Conservation (phyloP, 306 rosid genomes). For the Malus domestica region ASM211411v1 NC_041803.1:979001-979500, state of each 20-base stretch:
- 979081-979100: constrained; percentile 11
- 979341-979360: neutral
- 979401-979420: neutral
- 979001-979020: constrained; percentile 50
- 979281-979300: constrained; percentile 17
- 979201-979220: neutral
- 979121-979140: constrained; percentile 36
- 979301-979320: constrained; percentile 17
- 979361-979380: neutral
- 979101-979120: constrained; percentile 14
- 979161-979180: neutral
- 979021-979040: constrained; percentile 52
- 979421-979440: neutral
- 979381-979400: neutral
- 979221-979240: neutral
- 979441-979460: neutral
- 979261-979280: constrained; percentile 13
- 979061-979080: constrained; percentile 15
- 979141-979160: constrained; percentile 30
- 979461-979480: neutral
- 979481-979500: neutral
- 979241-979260: neutral
- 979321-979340: constrained; percentile 21
- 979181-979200: neutral
- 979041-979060: constrained; percentile 24